phyloP scores from a whole-genome alignment of 129 eudicot species.

The Flaveria bidentis region DNA sequence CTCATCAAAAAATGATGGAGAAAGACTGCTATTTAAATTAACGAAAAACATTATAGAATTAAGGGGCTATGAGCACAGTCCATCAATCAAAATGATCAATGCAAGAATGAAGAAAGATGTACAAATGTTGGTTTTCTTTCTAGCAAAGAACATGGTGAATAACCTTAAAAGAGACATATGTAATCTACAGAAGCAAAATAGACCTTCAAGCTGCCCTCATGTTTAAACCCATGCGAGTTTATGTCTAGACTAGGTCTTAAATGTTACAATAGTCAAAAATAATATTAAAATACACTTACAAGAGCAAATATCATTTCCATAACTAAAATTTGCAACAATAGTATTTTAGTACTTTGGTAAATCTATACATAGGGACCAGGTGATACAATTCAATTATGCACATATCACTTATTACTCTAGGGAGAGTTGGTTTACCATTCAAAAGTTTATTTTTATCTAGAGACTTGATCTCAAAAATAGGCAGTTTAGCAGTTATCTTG shows the following conservation, averaged over 20 bases:
- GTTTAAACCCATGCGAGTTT: background rate
- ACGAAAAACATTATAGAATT: background rate
- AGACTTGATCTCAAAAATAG: background rate
- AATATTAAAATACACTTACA: background rate
- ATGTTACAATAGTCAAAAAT: background rate
- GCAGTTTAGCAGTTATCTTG: background rate
- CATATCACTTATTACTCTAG: background rate
- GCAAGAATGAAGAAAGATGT: background rate
- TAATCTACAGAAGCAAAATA: background rate
- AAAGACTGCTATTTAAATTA: background rate
- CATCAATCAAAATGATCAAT: background rate
- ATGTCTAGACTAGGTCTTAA: background rate
- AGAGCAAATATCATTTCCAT: background rate
- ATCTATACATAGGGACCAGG: background rate
- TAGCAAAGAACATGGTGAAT: background rate
- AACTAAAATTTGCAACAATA: background rate
- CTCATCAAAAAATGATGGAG: background rate
- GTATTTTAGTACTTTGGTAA: background rate
- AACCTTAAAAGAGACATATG: background rate
- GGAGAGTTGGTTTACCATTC: background rate
- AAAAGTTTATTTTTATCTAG: background rate
- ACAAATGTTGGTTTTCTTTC: background rate
- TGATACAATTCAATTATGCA: background rate
- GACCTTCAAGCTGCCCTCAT: background rate
- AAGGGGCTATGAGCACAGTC: too few species aligned